phyloP scores from a whole-genome alignment of 257 asterid species.

The Solanum okadae region DNA sequence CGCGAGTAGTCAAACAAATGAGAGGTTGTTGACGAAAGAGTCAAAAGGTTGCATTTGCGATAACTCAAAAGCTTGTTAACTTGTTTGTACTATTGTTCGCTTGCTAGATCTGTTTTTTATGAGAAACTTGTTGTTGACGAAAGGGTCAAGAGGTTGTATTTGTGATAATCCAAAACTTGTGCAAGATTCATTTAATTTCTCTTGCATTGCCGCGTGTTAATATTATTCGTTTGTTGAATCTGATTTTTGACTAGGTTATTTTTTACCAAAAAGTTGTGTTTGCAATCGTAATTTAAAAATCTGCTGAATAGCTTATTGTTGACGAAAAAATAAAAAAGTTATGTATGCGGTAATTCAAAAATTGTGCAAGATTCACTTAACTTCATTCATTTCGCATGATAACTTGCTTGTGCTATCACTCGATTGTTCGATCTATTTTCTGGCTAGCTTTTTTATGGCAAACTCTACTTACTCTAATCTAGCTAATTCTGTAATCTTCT shows the following conservation, averaged over 20 bases:
- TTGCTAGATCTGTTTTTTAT: neutral
- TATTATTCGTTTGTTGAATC: neutral
- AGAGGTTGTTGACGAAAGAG: too few relatives aligned
- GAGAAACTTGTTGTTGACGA: neutral
- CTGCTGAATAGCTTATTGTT: neutral
- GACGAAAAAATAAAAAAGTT: neutral
- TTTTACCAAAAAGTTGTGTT: neutral
- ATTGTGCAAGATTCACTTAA: neutral
- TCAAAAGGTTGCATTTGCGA: too few relatives aligned
- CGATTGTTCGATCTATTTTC: neutral
- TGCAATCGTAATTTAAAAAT: neutral
- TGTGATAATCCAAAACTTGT: neutral
- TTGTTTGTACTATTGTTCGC: too few relatives aligned
- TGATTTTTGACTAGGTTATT: neutral
- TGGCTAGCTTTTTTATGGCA: neutral
- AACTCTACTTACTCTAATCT: neutral
- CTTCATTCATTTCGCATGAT: neutral
- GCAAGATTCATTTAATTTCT: neutral
- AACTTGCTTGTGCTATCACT: neutral
- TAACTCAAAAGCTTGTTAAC: neutral
- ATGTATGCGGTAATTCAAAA: neutral
- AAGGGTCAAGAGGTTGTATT: neutral
- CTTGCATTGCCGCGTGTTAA: neutral
- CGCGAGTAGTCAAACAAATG: too few relatives aligned
- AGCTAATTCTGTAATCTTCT: neutral